Evolutionary conservation across 192 early-diverging fungal genomes (phyloP), one percentile per base, ranked within the genome.

Genomic region (Mortierella alpina): DNA sequence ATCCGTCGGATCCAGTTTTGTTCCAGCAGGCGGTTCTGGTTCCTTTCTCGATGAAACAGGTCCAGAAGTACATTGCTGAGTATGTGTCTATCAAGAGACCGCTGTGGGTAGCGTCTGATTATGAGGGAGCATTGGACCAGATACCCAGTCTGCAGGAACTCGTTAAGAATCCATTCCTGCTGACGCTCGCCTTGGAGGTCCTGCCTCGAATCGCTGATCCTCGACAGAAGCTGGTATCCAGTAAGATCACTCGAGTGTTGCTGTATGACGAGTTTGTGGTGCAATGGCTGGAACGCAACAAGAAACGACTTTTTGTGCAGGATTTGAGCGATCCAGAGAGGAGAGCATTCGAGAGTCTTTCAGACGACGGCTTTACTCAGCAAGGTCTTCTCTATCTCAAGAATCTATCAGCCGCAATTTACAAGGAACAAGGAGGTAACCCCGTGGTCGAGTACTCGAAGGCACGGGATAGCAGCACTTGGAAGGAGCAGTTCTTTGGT

Each of bases 181-280:
- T 65, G 50, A 65, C 11, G 3, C 17, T 65, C 49, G 18, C 63
- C 0, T 41, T 65, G 63, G 63, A 65, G 6, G 39, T 39, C 0
- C 5, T 65, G 48, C 63, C 50, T 22, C 47, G 63, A 4, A 47
- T 64, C 17, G 11, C 41, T 0, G 63, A 31, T 18, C 5, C 22
- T 5, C 31, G 49, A 4, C 47, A 42, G 23, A 6, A 51, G 4
- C 22, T 65, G 2, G 47, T 48, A 5, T 5, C 22, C 31, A 65
- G 23, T 48, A 65, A 13, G 47, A n/a, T 71, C 51, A 71, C 40
- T 22, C 69, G 69, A 4, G 50, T 71, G 17, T 11, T 31, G 5
- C 22, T 71, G 42, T 71, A 71, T 31, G 69, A 71, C 50, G 18
- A 60, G 39, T 59, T 70, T 20, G 48, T 70, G 47, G 59, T 10